Evolutionary conservation across 1,139 yeast species (phyloP).

Genomic region (Candida labiduridarum): DNA sequence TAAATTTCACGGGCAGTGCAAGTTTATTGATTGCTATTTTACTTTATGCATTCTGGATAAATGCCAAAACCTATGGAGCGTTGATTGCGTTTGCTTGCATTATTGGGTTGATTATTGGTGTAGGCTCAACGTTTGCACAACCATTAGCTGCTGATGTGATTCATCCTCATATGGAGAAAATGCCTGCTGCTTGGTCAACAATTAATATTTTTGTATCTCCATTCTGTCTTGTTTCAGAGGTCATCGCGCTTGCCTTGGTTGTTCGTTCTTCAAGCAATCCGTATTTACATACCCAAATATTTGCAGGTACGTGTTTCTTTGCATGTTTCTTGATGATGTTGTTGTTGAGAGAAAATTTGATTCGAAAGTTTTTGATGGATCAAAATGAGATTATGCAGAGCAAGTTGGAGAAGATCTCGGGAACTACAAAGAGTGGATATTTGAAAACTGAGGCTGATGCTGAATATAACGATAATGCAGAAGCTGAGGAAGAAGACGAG

Average conservation of each 20-base stretch:
- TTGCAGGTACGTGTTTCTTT: slow-evolving; percentile 53
- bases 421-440: slow-evolving; percentile 13
- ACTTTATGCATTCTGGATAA: slow-evolving; percentile 55
- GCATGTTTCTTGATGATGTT: slow-evolving; percentile 30
- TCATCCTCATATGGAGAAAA: slow-evolving; percentile 38
- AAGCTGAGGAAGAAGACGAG: slow-evolving; percentile 16
- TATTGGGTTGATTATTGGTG: slow-evolving; percentile 60
- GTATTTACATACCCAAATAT: slow-evolving; percentile 60
- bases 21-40: slow-evolving; percentile 37
- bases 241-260: slow-evolving; percentile 50
- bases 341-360: slow-evolving; percentile 34
- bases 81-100: slow-evolving; percentile 54
- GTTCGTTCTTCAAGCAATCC: slow-evolving; percentile 38
- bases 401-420: slow-evolving; percentile 9
- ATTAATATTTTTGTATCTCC: slow-evolving; percentile 52
- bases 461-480: slow-evolving; percentile 3
- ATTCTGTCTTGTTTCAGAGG: slow-evolving; percentile 49
- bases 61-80: slow-evolving; percentile 52
- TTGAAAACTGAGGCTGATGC: slow-evolving; percentile 9
- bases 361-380: slow-evolving; percentile 19
- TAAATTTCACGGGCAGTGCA: slow-evolving; percentile 46
- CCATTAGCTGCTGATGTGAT: slow-evolving; percentile 62
- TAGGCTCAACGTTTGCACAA: slow-evolving; percentile 64
- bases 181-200: slow-evolving; percentile 64
- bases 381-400: slow-evolving; percentile 16